Evolutionary conservation across 495 filamentous ascomycete species (phyloP), one percentile per base, ranked within the genome.

Genomic region (Oleoguttula mirabilis): DNA sequence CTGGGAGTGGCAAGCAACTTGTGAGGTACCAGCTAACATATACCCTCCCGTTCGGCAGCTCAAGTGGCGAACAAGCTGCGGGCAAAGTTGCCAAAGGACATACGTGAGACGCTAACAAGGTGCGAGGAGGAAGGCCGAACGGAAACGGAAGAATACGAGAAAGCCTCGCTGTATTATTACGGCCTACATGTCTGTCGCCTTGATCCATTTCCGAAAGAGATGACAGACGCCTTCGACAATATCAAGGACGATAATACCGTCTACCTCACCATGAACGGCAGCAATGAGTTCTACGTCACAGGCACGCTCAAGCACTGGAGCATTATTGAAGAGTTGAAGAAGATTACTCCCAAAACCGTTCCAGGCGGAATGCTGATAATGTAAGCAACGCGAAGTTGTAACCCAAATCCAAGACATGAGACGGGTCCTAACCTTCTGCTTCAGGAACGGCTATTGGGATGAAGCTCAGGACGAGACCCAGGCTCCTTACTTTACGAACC

Each of bases 261-360:
- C 0, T 69, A 69, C 46, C 38, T 52, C 14, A 68, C 65, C 10
- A 70, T 73, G 69, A 63, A 68, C 47, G 68, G 70, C 3, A 66
- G 69, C 4, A 68, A 65, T 1, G 67, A 71, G 46, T 67, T 72
- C 43, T 41, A 52, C 11, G 55, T 69, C 25, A 60, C 49, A 7
- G 71, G 71, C 4, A 57, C 53, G 14, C 52, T 73, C 21, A 65
- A 65, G 45, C 47, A 59, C 21, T 73, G 63, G 65, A 12, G 12
- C 34, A 49, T 51, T 11, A 24, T 7, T 1, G 32, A 48, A 3
- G 27, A 33, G 4, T n/a, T 47, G 22, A 21, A 36, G 23, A 36
- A 41, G 36, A 43, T 42, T 24, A 35, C 45, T 15, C 28, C 30
- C 2, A 19, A 43, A 24, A 39, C 32, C n/a, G 6, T 21, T 21